A percentile compares a stretch with the other conserved stretches of the same genome.
These are phyloP conservation scores for Phialophora tarda DNA, from an alignment of 2,329 filamentous ascomycete species.

Conservation along the genomic window DNA sequence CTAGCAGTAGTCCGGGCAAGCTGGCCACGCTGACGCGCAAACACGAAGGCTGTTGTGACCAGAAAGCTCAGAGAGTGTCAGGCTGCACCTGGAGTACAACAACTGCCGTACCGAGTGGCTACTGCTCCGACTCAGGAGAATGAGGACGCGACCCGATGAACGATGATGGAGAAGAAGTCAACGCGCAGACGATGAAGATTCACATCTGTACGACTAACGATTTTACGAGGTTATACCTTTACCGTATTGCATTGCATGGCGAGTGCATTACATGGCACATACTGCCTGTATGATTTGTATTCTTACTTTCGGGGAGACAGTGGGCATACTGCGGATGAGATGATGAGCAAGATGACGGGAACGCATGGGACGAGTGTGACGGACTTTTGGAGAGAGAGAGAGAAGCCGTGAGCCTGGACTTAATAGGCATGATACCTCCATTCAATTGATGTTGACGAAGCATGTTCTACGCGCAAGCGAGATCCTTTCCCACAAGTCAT, in stretches of 20 bases:
- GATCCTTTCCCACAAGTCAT: background rate
- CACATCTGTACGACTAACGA: constrained; percentile 23
- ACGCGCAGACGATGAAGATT: constrained; percentile 10
- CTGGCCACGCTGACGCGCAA: background rate
- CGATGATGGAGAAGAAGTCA: background rate
- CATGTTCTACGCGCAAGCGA: background rate
- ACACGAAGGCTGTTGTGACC: background rate
- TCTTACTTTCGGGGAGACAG: background rate
- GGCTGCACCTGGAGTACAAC: background rate
- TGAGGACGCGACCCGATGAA: background rate
- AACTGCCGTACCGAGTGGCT: background rate
- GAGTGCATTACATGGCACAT: background rate
- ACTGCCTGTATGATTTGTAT: background rate
- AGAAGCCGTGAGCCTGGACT: background rate
- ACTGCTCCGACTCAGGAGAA: background rate
- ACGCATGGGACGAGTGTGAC: constrained; percentile 11
- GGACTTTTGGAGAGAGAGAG: background rate
- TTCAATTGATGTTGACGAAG: background rate
- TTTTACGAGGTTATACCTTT: background rate
- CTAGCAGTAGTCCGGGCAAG: background rate
- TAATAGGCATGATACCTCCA: background rate
- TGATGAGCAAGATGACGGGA: constrained; percentile 4
- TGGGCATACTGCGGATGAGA: background rate
- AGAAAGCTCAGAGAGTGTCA: background rate
- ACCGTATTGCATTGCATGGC: constrained; percentile 10